These are phyloP conservation scores for Pistacia integerrima DNA, from an alignment of 345 rosid species.

Conservation along the genomic window DNA sequence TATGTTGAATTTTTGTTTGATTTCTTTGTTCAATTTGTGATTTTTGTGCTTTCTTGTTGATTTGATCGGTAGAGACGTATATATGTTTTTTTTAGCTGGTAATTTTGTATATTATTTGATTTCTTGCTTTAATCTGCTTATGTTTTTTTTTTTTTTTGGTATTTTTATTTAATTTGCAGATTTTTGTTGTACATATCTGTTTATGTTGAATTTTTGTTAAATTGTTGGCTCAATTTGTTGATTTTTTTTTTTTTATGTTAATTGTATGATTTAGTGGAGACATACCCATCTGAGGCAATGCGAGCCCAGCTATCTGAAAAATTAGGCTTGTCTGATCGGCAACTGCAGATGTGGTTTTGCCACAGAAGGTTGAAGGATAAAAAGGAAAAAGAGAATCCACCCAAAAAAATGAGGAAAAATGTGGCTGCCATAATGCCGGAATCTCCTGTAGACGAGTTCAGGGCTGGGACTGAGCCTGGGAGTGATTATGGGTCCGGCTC, in stretches of 20 bases:
- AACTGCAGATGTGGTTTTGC: slow-evolving; percentile 99
- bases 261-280: slow-evolving; percentile 58
- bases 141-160: slow-evolving; percentile 2
- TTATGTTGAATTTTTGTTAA: background rate
- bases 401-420: slow-evolving; percentile 50
- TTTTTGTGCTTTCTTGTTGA: background rate
- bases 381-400: slow-evolving; percentile 50
- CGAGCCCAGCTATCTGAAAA: slow-evolving; percentile 76
- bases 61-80: background rate
- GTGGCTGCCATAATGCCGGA: slow-evolving; percentile 27
- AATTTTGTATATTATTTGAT: background rate
- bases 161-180: background rate
- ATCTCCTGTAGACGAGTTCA: slow-evolving; percentile 49
- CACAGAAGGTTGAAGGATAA: slow-evolving; percentile 95
- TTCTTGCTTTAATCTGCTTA: background rate
- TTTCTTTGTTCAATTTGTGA: background rate
- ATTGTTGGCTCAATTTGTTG: slow-evolving; percentile 7
- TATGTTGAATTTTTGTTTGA: background rate
- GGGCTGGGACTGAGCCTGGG: slow-evolving; percentile 46
- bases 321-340: slow-evolving; percentile 90
- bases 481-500: slow-evolving; percentile 71
- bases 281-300: slow-evolving; percentile 79
- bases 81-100: background rate
- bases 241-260: background rate
- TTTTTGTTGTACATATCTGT: background rate